Conservation (phyloP, 2,329 filamentous ascomycete genomes). For the Colletotrichum brevisporum region DNA sequence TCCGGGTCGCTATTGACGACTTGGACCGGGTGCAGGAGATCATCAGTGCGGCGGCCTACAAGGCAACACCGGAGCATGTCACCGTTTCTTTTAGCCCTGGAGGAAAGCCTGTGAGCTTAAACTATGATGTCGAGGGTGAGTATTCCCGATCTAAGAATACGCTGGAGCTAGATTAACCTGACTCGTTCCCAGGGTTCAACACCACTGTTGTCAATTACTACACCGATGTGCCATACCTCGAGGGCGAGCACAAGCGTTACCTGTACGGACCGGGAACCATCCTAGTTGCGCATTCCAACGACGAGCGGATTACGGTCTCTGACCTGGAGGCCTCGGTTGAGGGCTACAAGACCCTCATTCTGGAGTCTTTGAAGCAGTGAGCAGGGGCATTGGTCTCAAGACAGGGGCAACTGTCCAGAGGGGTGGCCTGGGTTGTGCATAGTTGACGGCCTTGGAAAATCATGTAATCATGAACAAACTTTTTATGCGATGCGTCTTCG, state of each 20-base stretch:
- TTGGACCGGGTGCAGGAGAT: conserved; percentile 68
- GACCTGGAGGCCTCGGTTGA: conserved; percentile 84
- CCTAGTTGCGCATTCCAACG: conserved; percentile 86
- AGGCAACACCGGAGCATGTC: conserved; percentile 70
- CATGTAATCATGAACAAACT: too few species aligned
- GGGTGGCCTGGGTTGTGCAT: too few species aligned
- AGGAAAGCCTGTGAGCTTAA: conserved; percentile 83
- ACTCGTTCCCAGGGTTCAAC: conserved; percentile 74
- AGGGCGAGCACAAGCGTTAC: conserved; percentile 76
- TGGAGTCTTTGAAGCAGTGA: conserved; percentile 59
- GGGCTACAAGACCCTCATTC: conserved; percentile 81
- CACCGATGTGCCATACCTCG: conserved; percentile 87
- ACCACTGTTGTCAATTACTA: conserved; percentile 90
- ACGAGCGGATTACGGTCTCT: conserved; percentile 82
- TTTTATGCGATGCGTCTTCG: too few species aligned
- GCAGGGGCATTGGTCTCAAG: too few species aligned
- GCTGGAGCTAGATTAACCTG: neutral
- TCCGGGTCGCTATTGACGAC: conserved; percentile 82
- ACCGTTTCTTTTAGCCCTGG: conserved; percentile 74
- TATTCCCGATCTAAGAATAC: neutral
- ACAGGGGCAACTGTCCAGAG: too few species aligned
- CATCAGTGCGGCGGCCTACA: conserved; percentile 67
- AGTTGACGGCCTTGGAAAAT: too few species aligned
- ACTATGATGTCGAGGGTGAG: conserved; percentile 83
- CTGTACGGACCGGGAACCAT: conserved; percentile 81